phyloP scores from a whole-genome alignment of 2,329 filamentous ascomycete species.

The Pseudogymnoascus sp. region DNA sequence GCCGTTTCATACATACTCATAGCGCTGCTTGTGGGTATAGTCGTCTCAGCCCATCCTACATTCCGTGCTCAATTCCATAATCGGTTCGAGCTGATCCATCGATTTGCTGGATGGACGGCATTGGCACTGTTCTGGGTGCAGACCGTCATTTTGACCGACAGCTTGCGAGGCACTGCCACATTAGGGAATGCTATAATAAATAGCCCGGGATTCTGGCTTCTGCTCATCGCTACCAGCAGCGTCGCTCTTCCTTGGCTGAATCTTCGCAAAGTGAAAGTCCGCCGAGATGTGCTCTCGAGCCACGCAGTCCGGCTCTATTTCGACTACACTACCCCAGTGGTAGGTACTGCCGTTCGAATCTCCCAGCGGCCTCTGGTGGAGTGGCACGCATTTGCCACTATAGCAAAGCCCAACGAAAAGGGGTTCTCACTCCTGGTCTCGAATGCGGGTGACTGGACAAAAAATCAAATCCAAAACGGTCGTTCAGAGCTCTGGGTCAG shows the following conservation, averaged over 20 bases:
- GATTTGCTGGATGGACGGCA: slow-evolving; percentile 65
- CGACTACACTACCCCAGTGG: slow-evolving; percentile 51
- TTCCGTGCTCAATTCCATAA: slow-evolving; percentile 59
- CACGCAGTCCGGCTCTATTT: slow-evolving; percentile 69
- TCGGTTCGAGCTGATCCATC: slow-evolving; percentile 62
- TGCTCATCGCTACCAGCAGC: slow-evolving; percentile 55
- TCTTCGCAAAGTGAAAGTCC: slow-evolving; percentile 60
- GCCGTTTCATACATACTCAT: slow-evolving; percentile 52
- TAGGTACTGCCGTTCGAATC: slow-evolving; percentile 51
- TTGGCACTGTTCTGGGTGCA: slow-evolving; percentile 60
- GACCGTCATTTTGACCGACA: slow-evolving; percentile 46
- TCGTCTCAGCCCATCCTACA: slow-evolving; percentile 55
- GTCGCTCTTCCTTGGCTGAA: slow-evolving; percentile 67
- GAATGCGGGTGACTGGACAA: slow-evolving; percentile 70
- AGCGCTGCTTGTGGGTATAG: slow-evolving; percentile 50
- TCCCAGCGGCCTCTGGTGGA: slow-evolving; percentile 58
- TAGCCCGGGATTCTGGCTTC: slow-evolving; percentile 58
- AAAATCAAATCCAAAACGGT: slow-evolving; percentile 51
- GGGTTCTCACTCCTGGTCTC: slow-evolving; percentile 65
- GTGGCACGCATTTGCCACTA: slow-evolving; percentile 71
- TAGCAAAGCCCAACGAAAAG: slow-evolving; percentile 49
- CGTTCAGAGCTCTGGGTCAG: slow-evolving; percentile 60
- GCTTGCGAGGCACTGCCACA: slow-evolving; percentile 29
- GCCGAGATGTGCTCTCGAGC: slow-evolving; percentile 58
- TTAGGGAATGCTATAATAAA: slow-evolving; percentile 33